Base-by-base conservation (phyloP, 768 basidiomycete genomes). In the Termitomyces sp. region DNA sequence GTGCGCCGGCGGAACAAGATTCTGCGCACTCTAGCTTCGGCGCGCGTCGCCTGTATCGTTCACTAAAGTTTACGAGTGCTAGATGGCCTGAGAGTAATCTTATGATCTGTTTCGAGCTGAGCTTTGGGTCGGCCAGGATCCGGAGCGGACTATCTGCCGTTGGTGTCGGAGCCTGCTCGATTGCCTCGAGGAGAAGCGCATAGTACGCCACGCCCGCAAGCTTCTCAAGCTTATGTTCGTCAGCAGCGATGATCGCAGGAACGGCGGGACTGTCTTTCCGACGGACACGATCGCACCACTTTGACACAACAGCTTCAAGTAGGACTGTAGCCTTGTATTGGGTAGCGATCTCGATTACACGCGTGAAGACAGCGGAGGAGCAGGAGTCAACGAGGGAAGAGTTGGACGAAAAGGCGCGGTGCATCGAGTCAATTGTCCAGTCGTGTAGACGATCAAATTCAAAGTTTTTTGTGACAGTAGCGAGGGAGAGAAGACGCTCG, bases 401-500 rank as follows among this genome's bases (percentile, higher is more conserved):
- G n/a, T 65, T 46, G 62, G 71, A 60, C 10, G 63, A 56, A 40
- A 73, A 68, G 20, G 68, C 69, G 5, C 50, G 50, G 46, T 69
- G 52, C 59, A 85, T 70, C 5, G 78, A 75, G 29, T 72, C 60
- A 49, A 76, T 66, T 5, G 77, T 74, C 83, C 83, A 86, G 20
- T 64, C 66, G 62, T 80, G 77, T 63, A 83, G 74, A 25, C 70
- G 71, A 34, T 73, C 74, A 66, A 82, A 82, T 45, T 78, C 74
- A 69, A 82, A 82, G 60, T 80, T 82, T 61, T 79, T 73, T 17
- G 82, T 75, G 63, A 84, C 81, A 42, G 77, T 74, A 47, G 80
- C 74, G 48, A 86, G 77, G 43, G 74, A 76, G 36, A 74, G 67
- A 38, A 83, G 72, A 45, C 77, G 78, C 55, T 79, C 76, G 34